Base-by-base conservation (phyloP, 1,284 basidiomycete genomes). In the Heterobasidion occidentale region DNA sequence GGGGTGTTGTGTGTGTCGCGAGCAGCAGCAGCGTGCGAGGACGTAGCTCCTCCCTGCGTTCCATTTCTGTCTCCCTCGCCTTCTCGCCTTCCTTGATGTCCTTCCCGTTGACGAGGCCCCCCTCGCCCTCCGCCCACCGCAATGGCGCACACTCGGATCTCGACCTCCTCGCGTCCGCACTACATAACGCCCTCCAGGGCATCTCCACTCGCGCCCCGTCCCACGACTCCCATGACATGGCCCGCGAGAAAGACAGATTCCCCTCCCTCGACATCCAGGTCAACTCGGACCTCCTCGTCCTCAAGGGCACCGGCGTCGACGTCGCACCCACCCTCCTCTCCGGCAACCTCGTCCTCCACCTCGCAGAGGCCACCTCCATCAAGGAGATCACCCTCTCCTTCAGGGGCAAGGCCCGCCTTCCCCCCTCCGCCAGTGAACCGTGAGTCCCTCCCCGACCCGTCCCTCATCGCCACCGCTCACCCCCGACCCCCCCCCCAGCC, bases 351-450 rank as follows among this genome's bases (percentile, higher is more conserved):
- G 78, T 86, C 17, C 77, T 97, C 58, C 80, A 86, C 67, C 81
- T 97, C 57, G 74, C 78, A 4, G 91, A 96, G 70, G 75, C 87
- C 44, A 92, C 88, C 0, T 85, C 91, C 57, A 83, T 97, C 71
- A 91, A 87, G 70, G 90, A 94, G 70, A 86, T 97, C 58, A 88
- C 81, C 3, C 83, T 96, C 62, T 82, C 85, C 59, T 88, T 96
- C 66, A 78, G 82, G 60, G 93, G 92, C 44, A 94, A 94, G 71
- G 88, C 86, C 2, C 83, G 82, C 60, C 74, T 94, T 1, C 88
- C 88, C 6, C 75, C 78, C 48, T 73, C 79, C 11, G 71, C 82
- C n/a, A 71, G 73, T 55, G 83, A 89, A 50, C 76, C 80, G 92
- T 92, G 69, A 71, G 84, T 81, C 7, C 7, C 46, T 35, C 44